These are phyloP conservation scores for Eucalyptus regnans DNA, from an alignment of 345 rosid species.

Conservation along the genomic window DNA sequence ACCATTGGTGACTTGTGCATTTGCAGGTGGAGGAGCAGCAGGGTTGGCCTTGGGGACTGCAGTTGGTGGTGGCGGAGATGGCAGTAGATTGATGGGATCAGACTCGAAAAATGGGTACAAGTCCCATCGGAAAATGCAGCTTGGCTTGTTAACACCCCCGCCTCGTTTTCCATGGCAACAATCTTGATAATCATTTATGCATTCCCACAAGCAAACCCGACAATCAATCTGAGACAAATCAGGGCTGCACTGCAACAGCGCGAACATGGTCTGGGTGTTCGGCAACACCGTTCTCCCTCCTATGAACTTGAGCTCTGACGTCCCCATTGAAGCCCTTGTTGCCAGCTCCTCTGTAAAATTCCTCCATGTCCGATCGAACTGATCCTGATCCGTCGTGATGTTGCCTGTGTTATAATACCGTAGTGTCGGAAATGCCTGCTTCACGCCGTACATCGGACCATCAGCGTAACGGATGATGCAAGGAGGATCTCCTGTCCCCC, in stretches of 20 bases:
- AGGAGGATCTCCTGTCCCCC: neutral
- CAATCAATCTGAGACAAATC: neutral
- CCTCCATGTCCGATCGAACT: neutral
- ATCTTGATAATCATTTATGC: neutral
- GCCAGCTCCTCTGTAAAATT: neutral
- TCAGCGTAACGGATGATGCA: neutral
- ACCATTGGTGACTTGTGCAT: neutral
- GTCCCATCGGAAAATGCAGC: neutral
- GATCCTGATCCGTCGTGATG: neutral
- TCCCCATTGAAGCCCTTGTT: neutral
- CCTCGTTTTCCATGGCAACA: neutral
- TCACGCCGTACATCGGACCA: fast-evolving
- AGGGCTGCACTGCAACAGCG: neutral
- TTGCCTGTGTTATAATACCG: fast-evolving
- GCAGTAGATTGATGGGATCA: neutral
- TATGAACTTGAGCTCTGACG: neutral
- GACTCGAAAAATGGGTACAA: neutral
- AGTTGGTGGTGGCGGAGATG: neutral
- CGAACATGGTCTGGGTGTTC: too few relatives aligned
- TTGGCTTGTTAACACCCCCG: neutral
- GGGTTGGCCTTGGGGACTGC: neutral
- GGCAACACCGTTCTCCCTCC: too few relatives aligned
- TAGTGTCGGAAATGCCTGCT: fast-evolving
- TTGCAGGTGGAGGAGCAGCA: neutral
- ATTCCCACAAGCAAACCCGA: neutral